A percentile compares a stretch with the other conserved stretches of the same genome.
These are phyloP conservation scores for Podospora fimiseda DNA, from an alignment of 495 filamentous ascomycete genomes.

Conservation along the genomic window DNA sequence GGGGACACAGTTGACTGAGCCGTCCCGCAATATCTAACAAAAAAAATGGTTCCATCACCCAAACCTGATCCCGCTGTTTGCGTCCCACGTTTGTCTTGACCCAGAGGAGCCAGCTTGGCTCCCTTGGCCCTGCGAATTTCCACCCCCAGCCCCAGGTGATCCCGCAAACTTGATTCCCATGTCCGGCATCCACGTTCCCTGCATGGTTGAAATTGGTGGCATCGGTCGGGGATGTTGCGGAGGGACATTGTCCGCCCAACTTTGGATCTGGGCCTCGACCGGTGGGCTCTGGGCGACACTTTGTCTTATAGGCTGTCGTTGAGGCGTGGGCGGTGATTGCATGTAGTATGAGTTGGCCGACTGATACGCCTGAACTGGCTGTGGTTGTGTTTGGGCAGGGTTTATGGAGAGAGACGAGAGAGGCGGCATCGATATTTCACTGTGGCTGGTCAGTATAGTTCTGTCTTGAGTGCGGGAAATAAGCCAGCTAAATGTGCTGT, in stretches of 20 bases:
- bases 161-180: slow-evolving; percentile 67
- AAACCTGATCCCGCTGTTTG: slow-evolving; percentile 57
- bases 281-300: slow-evolving; percentile 19
- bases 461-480: no score
- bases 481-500: no score
- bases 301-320: slow-evolving; percentile 29
- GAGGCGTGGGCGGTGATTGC: slow-evolving; percentile 21
- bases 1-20: no score
- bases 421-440: slow-evolving; percentile 47
- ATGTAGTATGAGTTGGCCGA: slow-evolving; percentile 19
- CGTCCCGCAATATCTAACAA: no score
- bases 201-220: slow-evolving; percentile 37
- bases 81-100: slow-evolving; percentile 50
- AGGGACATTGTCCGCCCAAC: slow-evolving; percentile 43
- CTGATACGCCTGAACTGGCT: slow-evolving; percentile 16
- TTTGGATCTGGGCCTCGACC: slow-evolving; percentile 43
- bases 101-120: slow-evolving; percentile 9
- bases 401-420: slow-evolving; percentile 39
- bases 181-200: slow-evolving; percentile 68
- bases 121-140: neutral
- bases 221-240: slow-evolving; percentile 47
- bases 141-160: slow-evolving; percentile 1
- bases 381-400: slow-evolving; percentile 3
- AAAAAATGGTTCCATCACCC: no score
- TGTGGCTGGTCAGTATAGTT: slow-evolving; percentile 15